Base-by-base conservation (phyloP, 2,329 filamentous ascomycete genomes). In the Bimuria novae-zelandiae region DNA sequence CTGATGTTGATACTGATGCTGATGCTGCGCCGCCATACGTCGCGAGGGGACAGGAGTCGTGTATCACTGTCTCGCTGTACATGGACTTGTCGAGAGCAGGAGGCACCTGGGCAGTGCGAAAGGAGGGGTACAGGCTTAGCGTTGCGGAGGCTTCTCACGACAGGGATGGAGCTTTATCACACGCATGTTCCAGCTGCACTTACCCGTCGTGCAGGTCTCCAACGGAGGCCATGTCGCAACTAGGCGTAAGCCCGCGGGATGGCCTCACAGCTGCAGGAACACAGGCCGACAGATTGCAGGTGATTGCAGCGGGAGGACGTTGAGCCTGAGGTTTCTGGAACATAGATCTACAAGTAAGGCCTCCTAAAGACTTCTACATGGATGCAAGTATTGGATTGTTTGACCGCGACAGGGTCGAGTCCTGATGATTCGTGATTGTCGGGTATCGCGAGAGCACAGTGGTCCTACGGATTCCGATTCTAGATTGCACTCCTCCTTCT, bases 261-360 rank as follows among this genome's bases (percentile, higher is more conserved):
- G 59, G 61, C 67, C 67, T 67, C 61, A 64, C 58, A 64, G 65
- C 69, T 73, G 69, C 70, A 73, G 70, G 70, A 72, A 73, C 70
- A 54, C 58, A 61, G 52, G 64, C 56, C 57, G 57, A 61, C 49
- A 57, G 53, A 54, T 53, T 59, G 60, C 59, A 64, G 56, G 43
- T 57, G 59, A 56, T 63, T 50, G 52, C 55, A 44, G 52, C 46
- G 49, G 42, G 44, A 40, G n/a, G n/a, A n/a, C n/a, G n/a, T 51
- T 51, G 49, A 58, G 51, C 44, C 57, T 47, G 57, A 58, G 21
- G 33, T 39, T 40, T 33, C 46, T 35, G 22, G 32, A 37, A 47
- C 44, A 29, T 19, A n/a, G 5, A 14, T 30, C 27, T 23, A 23
- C 29, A 1, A 19, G 21, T n/a, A 1, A 27, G 39, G 17, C 27